Evolutionary conservation across 1,139 yeast genomes (phyloP).

Genomic region (Saccharomycopsis hybrid): DNA sequence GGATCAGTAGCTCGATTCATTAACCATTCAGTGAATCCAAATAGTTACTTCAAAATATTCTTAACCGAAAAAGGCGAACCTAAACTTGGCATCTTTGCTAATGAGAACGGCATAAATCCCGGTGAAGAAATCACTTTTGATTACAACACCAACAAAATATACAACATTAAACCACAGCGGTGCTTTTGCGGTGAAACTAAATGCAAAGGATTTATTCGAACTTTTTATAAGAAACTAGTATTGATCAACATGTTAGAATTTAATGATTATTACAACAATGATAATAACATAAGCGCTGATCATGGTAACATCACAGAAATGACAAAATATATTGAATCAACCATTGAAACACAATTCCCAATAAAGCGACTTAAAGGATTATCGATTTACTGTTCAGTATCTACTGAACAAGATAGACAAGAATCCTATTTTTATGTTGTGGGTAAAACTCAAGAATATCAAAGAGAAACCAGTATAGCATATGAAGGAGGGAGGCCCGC

Average conservation of each 20-base stretch:
- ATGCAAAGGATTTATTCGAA: constrained; percentile 18
- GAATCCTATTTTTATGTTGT: constrained; percentile 12
- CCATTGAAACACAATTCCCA: constrained; percentile 3
- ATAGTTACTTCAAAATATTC: constrained; percentile 12
- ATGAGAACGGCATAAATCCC: constrained; percentile 1
- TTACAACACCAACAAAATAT: constrained; percentile 12
- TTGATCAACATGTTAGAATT: constrained; percentile 8
- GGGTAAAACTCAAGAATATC: constrained; percentile 2
- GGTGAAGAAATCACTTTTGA: constrained; percentile 16
- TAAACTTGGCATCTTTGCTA: constrained; percentile 14
- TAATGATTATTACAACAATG: not conserved
- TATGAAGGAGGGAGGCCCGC: too few relatives aligned
- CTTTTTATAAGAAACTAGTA: constrained; percentile 3
- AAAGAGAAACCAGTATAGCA: too few relatives aligned
- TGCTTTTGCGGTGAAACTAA: constrained; percentile 15
- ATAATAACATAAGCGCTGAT: too few relatives aligned
- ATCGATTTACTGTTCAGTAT: constrained; percentile 7
- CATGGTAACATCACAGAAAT: not conserved
- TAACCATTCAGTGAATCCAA: constrained; percentile 14
- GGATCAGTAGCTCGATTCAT: constrained; percentile 19
- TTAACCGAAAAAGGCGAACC: constrained; percentile 9
- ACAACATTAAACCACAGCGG: constrained; percentile 15
- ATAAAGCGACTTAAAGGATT: constrained; percentile 6
- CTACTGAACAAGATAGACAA: constrained; percentile 7
- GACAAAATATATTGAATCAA: not conserved